A percentile compares a stretch with the other conserved stretches of the same genome.
Evolutionary conservation across 169 alveolate genomes (phyloP).

Genomic region (Cryptosporidium ubiquitum): DNA sequence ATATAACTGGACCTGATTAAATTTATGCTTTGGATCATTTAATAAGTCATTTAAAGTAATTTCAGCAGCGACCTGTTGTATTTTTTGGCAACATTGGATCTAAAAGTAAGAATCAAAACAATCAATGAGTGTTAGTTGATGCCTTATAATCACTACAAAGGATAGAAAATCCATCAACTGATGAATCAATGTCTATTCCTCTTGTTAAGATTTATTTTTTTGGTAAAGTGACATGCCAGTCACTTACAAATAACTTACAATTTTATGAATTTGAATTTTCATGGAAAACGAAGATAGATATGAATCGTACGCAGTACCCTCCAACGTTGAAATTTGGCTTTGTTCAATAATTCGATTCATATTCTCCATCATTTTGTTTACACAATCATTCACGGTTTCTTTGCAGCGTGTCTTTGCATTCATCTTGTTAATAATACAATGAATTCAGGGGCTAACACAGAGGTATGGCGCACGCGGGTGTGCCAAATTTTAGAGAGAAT

Average conservation of each 20-base stretch:
- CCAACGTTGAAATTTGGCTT: slow-evolving; percentile 60
- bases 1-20: slow-evolving; percentile 8
- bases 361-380: slow-evolving; percentile 57
- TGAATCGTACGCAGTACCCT: slow-evolving; percentile 68
- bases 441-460: neutral
- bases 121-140: neutral
- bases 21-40: slow-evolving; percentile 41
- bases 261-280: slow-evolving; percentile 47
- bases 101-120: neutral
- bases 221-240: neutral
- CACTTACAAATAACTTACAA: slow-evolving; percentile 18
- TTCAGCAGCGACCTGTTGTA: slow-evolving; percentile 66
- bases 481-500: slow-evolving; percentile 13
- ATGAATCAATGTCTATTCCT: neutral
- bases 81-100: slow-evolving; percentile 65
- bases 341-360: slow-evolving; percentile 57
- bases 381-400: slow-evolving; percentile 33
- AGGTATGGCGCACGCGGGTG: neutral
- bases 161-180: neutral
- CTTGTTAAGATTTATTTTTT: neutral
- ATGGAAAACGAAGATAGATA: slow-evolving; percentile 46
- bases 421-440: neutral
- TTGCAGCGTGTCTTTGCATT: slow-evolving; percentile 23
- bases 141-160: neutral
- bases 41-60: slow-evolving; percentile 47